These are phyloP conservation scores for Ascomycota sp. DNA, from an alignment of 2,329 filamentous ascomycete genomes.

Conservation along the genomic window DNA sequence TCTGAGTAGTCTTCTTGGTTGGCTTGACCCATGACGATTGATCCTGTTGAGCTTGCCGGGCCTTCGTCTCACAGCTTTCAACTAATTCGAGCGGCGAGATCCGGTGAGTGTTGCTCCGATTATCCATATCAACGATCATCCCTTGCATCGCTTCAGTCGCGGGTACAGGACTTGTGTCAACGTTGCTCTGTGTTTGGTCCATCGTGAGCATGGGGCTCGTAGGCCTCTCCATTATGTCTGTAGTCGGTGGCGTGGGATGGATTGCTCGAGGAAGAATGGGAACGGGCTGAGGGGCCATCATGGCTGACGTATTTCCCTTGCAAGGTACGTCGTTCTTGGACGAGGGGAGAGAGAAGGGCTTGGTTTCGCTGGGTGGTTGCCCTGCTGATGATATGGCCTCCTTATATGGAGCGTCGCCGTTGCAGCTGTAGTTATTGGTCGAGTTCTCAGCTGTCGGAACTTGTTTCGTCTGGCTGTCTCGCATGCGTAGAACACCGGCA, in stretches of 20 bases:
- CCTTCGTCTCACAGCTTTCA: neutral
- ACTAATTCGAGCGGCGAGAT: neutral
- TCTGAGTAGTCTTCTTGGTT: constrained; percentile 1
- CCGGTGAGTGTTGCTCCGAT: neutral
- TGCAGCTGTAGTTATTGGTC: constrained; percentile 16
- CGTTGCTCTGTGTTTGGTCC: neutral
- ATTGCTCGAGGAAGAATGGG: constrained; percentile 8
- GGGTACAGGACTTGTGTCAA: neutral
- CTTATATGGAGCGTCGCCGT: too few relatives aligned
- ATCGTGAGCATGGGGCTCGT: constrained; percentile 7
- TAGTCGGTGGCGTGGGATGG: constrained; percentile 20
- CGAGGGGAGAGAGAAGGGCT: too few relatives aligned
- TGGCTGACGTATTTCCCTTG: constrained; percentile 3
- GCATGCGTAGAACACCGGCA: constrained; percentile 13
- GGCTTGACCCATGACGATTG: constrained; percentile 1
- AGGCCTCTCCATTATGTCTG: constrained; percentile 14
- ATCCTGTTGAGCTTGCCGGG: neutral
- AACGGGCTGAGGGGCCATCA: constrained; percentile 5
- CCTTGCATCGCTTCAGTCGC: neutral
- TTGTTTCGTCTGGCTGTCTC: constrained; percentile 13
- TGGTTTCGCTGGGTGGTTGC: too few relatives aligned
- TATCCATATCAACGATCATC: neutral
- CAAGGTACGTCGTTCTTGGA: too few relatives aligned
- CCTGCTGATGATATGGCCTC: too few relatives aligned
- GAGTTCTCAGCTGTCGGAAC: too few relatives aligned